These are phyloP conservation scores for Fraxinus velutina DNA, from an alignment of 305 asterid species.

Conservation along the genomic window DNA sequence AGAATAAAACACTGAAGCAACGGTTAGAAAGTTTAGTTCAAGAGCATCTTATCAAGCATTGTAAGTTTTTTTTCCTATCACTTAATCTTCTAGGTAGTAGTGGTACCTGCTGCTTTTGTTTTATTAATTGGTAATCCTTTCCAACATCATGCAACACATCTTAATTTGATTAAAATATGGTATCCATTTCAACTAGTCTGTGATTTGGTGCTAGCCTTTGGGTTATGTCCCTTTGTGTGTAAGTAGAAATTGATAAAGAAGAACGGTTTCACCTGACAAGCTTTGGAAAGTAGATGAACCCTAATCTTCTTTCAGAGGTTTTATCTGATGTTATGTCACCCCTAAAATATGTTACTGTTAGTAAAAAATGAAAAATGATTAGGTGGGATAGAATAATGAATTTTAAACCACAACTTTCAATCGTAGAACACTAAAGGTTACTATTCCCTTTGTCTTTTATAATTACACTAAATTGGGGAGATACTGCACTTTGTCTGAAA, in stretches of 20 bases:
- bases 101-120: neutral
- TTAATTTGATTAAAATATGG: neutral
- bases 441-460: neutral
- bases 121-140: neutral
- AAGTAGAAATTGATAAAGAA: neutral
- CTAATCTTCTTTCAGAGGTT: neutral
- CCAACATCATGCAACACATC: neutral
- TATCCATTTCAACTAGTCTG: neutral
- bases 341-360: neutral
- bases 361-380: neutral
- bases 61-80: slow-evolving; percentile 38
- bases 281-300: neutral
- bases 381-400: neutral
- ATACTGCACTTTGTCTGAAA: neutral
- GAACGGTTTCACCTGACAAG: neutral
- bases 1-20: slow-evolving; percentile 72
- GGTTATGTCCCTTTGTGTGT: neutral
- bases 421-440: neutral
- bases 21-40: slow-evolving; percentile 67
- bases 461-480: neutral
- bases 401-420: neutral
- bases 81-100: neutral
- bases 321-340: neutral
- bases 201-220: neutral
- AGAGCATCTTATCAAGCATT: slow-evolving; percentile 64